These are phyloP conservation scores for Kodamaea nitidulidarum DNA, from an alignment of 805 yeast genomes.

Conservation along the genomic window DNA sequence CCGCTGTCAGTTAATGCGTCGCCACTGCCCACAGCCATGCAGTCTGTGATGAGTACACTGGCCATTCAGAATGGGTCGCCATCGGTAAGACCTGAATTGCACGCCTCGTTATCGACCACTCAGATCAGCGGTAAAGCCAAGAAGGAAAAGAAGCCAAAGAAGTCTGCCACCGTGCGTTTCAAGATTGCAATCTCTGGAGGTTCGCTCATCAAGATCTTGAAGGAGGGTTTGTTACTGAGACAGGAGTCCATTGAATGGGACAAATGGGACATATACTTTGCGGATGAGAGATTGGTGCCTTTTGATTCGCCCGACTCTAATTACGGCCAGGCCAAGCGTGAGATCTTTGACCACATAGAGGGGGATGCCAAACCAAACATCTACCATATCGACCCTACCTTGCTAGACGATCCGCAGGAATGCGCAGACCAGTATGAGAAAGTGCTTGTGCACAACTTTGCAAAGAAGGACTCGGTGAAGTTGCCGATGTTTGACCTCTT, in stretches of 20 bases:
- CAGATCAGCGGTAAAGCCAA: constrained; percentile 18
- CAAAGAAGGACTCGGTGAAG: constrained; percentile 93
- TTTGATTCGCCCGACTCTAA: constrained; percentile 79
- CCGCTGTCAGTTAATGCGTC: constrained; percentile 9
- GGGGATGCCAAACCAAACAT: constrained; percentile 60
- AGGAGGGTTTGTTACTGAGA: constrained; percentile 78
- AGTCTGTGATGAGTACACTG: constrained; percentile 12
- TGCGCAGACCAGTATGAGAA: constrained; percentile 94
- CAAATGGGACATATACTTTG: constrained; percentile 93
- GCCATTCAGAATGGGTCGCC: constrained; percentile 9
- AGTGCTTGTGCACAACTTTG: constrained; percentile 80
- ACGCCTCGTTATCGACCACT: constrained; percentile 9
- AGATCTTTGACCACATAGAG: constrained; percentile 68
- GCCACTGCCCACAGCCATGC: constrained; percentile 17
- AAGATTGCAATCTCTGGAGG: constrained; percentile 94
- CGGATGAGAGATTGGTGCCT: constrained; percentile 93
- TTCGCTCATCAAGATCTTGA: constrained; percentile 77
- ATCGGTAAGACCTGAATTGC: constrained; percentile 1
- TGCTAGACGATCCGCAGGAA: constrained; percentile 78
- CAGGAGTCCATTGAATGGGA: constrained; percentile 77
- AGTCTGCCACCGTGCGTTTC: constrained; percentile 65
- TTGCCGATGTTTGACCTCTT: constrained; percentile 91
- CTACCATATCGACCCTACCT: constrained; percentile 74
- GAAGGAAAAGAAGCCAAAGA: constrained; percentile 41
- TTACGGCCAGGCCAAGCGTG: constrained; percentile 83